Evolutionary conservation across 2,329 filamentous ascomycete genomes (phyloP).

Genomic region (Coniella lustricola): DNA sequence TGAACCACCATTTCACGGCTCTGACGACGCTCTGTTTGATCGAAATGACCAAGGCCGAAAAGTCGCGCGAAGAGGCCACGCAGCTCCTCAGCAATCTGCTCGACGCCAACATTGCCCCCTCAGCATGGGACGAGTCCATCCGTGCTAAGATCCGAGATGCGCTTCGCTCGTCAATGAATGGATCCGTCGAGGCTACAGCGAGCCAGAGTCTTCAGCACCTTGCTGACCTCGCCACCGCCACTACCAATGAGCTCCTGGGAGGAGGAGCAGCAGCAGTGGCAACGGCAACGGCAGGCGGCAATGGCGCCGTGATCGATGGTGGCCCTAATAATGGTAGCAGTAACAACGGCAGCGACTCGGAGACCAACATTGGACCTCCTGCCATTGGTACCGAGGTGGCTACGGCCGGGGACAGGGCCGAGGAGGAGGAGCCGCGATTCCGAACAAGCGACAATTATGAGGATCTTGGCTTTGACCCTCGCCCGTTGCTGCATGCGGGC

Average conservation of each 20-base stretch:
- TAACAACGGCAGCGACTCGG: constrained; percentile 5
- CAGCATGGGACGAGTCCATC: constrained; percentile 52
- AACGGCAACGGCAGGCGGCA: too few relatives aligned
- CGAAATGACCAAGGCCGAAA: constrained; percentile 49
- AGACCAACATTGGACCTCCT: constrained; percentile 18
- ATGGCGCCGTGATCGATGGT: too few relatives aligned
- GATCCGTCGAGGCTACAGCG: constrained; percentile 33
- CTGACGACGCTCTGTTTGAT: constrained; percentile 54
- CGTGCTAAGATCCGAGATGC: constrained; percentile 44
- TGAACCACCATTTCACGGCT: constrained; percentile 61
- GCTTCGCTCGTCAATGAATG: constrained; percentile 28
- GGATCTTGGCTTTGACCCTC: constrained; percentile 35
- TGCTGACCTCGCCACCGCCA: constrained; percentile 48
- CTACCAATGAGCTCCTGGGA: constrained; percentile 20
- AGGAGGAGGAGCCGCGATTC: constrained; percentile 7
- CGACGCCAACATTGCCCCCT: constrained; percentile 42
- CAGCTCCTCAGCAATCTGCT: constrained; percentile 48
- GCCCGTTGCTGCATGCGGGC: constrained; percentile 29
- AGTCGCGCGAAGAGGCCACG: constrained; percentile 50
- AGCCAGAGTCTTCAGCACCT: constrained; percentile 54
- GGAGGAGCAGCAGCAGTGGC: neutral
- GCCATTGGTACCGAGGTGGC: neutral
- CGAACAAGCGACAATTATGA: constrained; percentile 29
- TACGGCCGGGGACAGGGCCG: neutral
- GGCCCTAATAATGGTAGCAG: too few relatives aligned